These are phyloP conservation scores for Globisporangium middletonii DNA, from an alignment of 352 stramenopile species.

Conservation along the genomic window DNA sequence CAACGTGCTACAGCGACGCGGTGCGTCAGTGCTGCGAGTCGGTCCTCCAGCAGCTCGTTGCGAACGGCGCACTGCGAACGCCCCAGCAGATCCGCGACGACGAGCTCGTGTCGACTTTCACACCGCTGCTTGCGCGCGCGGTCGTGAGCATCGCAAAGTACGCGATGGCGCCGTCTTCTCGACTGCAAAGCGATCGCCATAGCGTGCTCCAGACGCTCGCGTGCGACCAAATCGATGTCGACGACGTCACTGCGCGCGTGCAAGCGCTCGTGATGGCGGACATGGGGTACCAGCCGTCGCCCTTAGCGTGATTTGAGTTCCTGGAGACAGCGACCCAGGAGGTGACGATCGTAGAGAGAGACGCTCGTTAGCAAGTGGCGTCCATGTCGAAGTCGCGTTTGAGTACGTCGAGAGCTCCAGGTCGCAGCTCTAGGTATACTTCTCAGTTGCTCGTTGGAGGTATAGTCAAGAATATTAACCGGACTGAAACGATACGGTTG, in stretches of 20 bases:
- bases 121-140: slow-evolving; percentile 51
- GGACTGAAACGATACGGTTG: too few relatives aligned
- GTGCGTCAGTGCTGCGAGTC: slow-evolving; percentile 32
- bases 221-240: slow-evolving; percentile 11
- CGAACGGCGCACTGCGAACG: slow-evolving; percentile 34
- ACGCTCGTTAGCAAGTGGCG: too few relatives aligned
- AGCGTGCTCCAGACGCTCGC: neutral
- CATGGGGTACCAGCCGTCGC: neutral
- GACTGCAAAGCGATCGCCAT: neutral
- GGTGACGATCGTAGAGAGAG: too few relatives aligned
- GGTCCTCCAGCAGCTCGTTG: slow-evolving; percentile 45
- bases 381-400: too few relatives aligned
- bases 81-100: slow-evolving; percentile 46
- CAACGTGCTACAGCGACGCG: slow-evolving; percentile 31
- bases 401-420: too few relatives aligned
- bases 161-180: neutral
- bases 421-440: too few relatives aligned
- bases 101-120: slow-evolving; percentile 40
- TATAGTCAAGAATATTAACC: too few relatives aligned
- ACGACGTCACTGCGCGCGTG: slow-evolving; percentile 11
- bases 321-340: too few relatives aligned
- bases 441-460: too few relatives aligned
- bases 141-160: slow-evolving; percentile 27
- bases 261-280: slow-evolving; percentile 6
- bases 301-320: too few relatives aligned